Percentiles rank a stretch among this genome's conserved stretches.
Evolutionary conservation across 495 filamentous ascomycete genomes (phyloP).

Genomic region (Aspergillus funiculosus): DNA sequence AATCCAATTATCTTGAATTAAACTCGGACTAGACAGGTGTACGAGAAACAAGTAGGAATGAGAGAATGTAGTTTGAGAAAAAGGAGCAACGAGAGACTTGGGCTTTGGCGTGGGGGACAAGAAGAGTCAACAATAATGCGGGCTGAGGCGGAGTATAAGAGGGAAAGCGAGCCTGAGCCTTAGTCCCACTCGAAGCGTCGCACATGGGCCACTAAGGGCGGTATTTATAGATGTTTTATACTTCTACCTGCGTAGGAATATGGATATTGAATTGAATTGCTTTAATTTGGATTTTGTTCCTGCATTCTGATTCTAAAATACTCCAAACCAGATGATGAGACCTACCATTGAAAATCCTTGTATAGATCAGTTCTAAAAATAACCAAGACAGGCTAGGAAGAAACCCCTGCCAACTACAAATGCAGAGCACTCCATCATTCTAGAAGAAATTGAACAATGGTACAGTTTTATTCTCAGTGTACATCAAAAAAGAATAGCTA

Average conservation of each 20-base stretch:
- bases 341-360: background rate
- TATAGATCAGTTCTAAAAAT: constrained; percentile 16
- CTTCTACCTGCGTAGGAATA: too few species aligned
- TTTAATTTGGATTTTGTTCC: background rate
- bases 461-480: constrained; percentile 18
- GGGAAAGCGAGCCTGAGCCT: constrained; percentile 1
- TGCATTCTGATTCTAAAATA: too few species aligned
- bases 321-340: background rate
- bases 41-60: background rate
- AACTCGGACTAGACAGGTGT: background rate
- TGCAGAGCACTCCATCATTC: background rate
- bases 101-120: background rate
- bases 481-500: constrained; percentile 17
- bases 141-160: constrained; percentile 1
- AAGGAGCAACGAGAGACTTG: background rate
- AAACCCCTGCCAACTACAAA: background rate
- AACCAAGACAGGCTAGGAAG: constrained; percentile 7
- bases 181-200: constrained; percentile 4
- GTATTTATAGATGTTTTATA: constrained; percentile 12
- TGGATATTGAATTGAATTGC: too few species aligned
- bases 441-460: too few species aligned
- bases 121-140: background rate
- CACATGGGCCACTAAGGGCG: background rate
- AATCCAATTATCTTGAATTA: background rate
- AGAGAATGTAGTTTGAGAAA: background rate